Evolutionary conservation across 345 rosid species (phyloP).

Genomic region (Pistacia integerrima): DNA sequence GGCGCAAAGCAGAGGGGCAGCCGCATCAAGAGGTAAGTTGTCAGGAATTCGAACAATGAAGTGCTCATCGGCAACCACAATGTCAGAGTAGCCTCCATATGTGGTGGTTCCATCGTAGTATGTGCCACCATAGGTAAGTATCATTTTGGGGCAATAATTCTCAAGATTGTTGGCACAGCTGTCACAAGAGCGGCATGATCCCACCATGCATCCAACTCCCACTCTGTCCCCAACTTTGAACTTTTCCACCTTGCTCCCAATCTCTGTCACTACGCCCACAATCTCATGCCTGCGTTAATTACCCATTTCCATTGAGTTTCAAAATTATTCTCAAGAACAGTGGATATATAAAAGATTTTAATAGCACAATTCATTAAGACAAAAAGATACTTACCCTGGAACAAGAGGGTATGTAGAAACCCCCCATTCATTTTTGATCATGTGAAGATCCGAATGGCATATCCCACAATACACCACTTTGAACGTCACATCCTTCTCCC

Average conservation of each 20-base stretch:
- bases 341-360: no score
- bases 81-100: conserved; percentile 65
- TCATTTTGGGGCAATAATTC: conserved; percentile 53
- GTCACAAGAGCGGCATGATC: conserved; percentile 55
- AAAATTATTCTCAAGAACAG: background rate
- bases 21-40: conserved; percentile 45
- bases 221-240: conserved; percentile 54
- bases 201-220: conserved; percentile 59
- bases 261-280: conserved; percentile 60
- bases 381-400: conserved; percentile 53
- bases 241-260: conserved; percentile 50
- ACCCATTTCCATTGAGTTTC: background rate
- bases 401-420: conserved; percentile 53
- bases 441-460: conserved; percentile 66
- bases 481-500: conserved; percentile 58
- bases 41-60: conserved; percentile 50
- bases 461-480: conserved; percentile 71
- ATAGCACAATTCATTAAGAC: no score
- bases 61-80: conserved; percentile 49
- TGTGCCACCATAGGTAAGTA: conserved; percentile 37
- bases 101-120: conserved; percentile 45
- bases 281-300: conserved; percentile 57
- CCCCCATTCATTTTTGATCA: conserved; percentile 56
- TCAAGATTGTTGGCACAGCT: conserved; percentile 47
- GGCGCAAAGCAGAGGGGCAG: conserved; percentile 72